A percentile compares a stretch with the other conserved stretches of the same genome.
Evolutionary conservation across 768 basidiomycete genomes (phyloP).

Genomic region (Hortiboletus flavorubellus): DNA sequence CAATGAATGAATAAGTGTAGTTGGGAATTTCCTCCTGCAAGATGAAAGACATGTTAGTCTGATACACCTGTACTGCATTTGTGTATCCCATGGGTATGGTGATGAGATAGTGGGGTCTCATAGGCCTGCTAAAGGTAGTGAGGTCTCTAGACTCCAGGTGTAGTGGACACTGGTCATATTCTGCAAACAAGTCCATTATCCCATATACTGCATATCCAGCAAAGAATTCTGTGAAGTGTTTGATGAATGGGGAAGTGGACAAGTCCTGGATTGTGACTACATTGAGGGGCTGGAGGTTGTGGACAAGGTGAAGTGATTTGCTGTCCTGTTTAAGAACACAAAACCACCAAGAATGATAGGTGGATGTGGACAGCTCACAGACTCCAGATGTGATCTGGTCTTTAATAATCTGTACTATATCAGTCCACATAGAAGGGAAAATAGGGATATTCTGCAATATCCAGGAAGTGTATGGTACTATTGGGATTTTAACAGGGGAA

Average conservation of each 20-base stretch:
- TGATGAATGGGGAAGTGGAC: neutral
- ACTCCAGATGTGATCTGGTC: constrained; percentile 25
- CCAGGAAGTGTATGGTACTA: too few species aligned
- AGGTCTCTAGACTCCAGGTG: neutral
- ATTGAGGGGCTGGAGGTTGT: constrained; percentile 1
- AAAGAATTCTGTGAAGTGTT: neutral
- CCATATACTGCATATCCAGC: neutral
- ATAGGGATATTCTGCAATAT: constrained; percentile 9
- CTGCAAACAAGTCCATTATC: neutral
- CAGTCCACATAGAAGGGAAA: neutral
- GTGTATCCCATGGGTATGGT: neutral
- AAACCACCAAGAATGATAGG: neutral
- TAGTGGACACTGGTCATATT: neutral
- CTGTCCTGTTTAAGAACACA: neutral
- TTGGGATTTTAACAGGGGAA: too few species aligned
- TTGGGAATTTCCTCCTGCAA: neutral
- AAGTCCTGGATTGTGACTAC: neutral
- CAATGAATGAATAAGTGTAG: neutral
- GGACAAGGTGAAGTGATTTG: neutral
- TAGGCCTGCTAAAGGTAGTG: neutral
- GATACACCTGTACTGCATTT: neutral
- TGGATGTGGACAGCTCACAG: constrained; percentile 28
- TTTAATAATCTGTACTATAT: too few species aligned
- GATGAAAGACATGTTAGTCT: neutral
- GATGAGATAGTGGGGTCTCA: neutral